Evolutionary conservation across 2,329 filamentous ascomycete species (phyloP), one percentile per base, ranked within the genome.

Genomic region (Neofusicoccum laricinum): DNA sequence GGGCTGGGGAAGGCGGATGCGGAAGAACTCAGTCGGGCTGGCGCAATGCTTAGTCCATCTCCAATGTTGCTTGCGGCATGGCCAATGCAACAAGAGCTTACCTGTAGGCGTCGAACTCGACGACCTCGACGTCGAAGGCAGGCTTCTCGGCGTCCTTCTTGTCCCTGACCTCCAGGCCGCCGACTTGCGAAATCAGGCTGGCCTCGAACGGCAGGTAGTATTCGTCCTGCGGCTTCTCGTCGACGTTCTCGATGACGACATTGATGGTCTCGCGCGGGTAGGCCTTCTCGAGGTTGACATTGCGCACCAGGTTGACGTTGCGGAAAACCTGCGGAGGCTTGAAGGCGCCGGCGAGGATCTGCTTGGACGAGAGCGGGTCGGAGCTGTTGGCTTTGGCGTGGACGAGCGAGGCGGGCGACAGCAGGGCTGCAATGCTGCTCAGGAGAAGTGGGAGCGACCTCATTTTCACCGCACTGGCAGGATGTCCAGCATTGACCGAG

Each of bases 221-320:
- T 78, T 96, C 90, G 76, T 88, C 86, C 75, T 98, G 93, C 17
- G 93, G 85, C 69, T 89, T 82, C 67, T 85, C 84, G 73, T 90
- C 91, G 69, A 91, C 83, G 77, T 99, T 99, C 82, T 97, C 90
- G 68, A 99, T 87, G 59, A 96, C 84, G n/a, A 97, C 89, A 79
- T 98, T 97, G 83, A 97, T 87, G 14, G 89, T 90, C 79, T 98
- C 94, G 75, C 93, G 89, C 63, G 89, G 88, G 73, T 95, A 98
- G 70, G 88, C 91, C 84, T 97, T 98, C 79, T 98, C 94, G 65
- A 97, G 80, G 69, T 96, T 97, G 74, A 96, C 89, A 68, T 90
- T 89, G 72, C 95, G 91, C 59, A 98, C 90, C 34, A 98, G 80
- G 77, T 99, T 98, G 78, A 85, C 85, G 79, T 99, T 97, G 81